These are phyloP conservation scores for Neurospora africana DNA, from an alignment of 495 filamentous ascomycete species.

Conservation along the genomic window DNA sequence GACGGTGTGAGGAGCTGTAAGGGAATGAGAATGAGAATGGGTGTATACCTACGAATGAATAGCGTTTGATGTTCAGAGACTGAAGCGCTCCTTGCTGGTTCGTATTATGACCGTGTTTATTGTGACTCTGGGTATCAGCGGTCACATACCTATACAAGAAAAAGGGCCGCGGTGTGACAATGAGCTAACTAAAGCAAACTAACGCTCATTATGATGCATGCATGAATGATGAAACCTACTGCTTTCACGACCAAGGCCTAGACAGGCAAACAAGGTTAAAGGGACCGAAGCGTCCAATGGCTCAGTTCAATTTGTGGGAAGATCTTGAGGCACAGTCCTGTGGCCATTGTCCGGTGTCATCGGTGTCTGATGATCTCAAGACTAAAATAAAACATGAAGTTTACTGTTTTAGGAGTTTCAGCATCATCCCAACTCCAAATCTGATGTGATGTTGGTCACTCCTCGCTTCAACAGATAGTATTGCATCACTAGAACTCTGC, in stretches of 20 bases:
- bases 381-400: background rate
- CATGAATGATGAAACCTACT: background rate
- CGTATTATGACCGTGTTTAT: background rate
- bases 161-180: background rate
- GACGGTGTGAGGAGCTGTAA: background rate
- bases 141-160: background rate
- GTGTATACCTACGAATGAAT: background rate
- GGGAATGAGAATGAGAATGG: background rate
- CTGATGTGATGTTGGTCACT: background rate
- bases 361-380: background rate
- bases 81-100: background rate
- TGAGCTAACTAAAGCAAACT: background rate
- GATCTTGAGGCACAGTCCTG: background rate
- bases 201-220: background rate
- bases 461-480: background rate
- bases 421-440: background rate
- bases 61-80: background rate
- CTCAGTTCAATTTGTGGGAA: background rate
- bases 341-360: background rate
- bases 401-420: background rate
- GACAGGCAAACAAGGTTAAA: background rate
- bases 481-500: background rate
- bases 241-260: background rate
- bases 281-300: background rate
- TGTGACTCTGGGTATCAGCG: background rate